phyloP scores from a whole-genome alignment of 805 yeast genomes.

The Ogataea ganodermae region DNA sequence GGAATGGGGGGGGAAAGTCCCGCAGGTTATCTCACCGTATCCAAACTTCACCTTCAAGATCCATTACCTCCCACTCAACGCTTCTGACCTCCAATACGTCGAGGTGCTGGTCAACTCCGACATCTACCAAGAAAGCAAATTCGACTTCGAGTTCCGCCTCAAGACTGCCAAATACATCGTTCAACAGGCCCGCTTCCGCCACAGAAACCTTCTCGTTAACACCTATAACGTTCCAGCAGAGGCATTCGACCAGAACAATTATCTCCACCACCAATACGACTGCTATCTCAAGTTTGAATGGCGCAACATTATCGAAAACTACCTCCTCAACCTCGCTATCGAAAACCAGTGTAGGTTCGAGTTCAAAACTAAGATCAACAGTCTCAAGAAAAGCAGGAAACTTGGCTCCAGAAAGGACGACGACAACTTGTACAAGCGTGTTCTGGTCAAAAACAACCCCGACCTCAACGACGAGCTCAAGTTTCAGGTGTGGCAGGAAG shows the following conservation, averaged over 20 bases:
- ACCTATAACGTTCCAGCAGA: constrained; percentile 27
- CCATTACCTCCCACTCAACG: constrained; percentile 52
- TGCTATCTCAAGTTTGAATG: constrained; percentile 49
- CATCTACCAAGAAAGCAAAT: constrained; percentile 63
- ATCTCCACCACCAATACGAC: constrained; percentile 27
- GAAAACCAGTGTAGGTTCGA: constrained; percentile 72
- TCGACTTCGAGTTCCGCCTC: constrained; percentile 52
- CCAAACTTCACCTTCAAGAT: constrained; percentile 45
- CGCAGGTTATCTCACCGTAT: constrained; percentile 39
- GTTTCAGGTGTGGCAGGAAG: constrained; percentile 60
- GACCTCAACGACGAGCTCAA: constrained; percentile 56
- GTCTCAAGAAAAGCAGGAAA: constrained; percentile 42
- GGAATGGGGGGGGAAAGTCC: constrained; percentile 58
- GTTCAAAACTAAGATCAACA: constrained; percentile 54
- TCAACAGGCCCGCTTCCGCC: constrained; percentile 54
- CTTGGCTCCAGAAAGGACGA: constrained; percentile 11
- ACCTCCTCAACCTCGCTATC: constrained; percentile 60
- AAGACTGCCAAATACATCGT: constrained; percentile 67
- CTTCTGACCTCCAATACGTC: constrained; percentile 50
- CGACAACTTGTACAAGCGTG: constrained; percentile 29
- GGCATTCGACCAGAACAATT: constrained; percentile 21
- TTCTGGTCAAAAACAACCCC: constrained; percentile 25
- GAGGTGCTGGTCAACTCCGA: constrained; percentile 56
- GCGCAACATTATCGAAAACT: constrained; percentile 75
- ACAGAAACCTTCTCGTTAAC: constrained; percentile 31